These are phyloP conservation scores for Cryphonectria japonica DNA, from an alignment of 2,329 filamentous ascomycete species.

Conservation along the genomic window DNA sequence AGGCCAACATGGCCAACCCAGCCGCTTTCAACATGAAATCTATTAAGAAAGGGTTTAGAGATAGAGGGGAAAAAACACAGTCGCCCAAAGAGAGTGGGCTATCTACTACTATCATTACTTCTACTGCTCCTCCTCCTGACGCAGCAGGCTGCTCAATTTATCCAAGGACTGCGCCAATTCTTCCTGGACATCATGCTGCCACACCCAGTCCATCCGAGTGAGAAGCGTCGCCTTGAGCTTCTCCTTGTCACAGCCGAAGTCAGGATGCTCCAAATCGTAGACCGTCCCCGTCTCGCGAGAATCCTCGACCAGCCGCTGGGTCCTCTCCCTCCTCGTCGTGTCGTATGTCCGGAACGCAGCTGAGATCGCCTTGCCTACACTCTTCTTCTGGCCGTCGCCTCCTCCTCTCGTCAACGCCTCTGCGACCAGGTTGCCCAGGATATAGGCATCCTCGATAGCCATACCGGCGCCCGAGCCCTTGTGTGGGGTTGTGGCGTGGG, in stretches of 20 bases:
- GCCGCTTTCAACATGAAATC: background rate
- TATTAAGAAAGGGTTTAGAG: background rate
- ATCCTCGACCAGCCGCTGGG: slow-evolving; percentile 53
- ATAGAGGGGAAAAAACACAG: background rate
- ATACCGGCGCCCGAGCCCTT: slow-evolving; percentile 33
- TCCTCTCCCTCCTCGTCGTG: slow-evolving; percentile 49
- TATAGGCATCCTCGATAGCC: slow-evolving; percentile 32
- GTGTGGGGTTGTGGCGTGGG: slow-evolving; percentile 34
- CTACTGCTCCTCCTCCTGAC: background rate
- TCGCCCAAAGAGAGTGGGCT: background rate
- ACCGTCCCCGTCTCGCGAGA: slow-evolving; percentile 50
- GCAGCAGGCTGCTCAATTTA: slow-evolving; percentile 7
- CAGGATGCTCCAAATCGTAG: slow-evolving; percentile 42
- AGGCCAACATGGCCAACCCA: background rate
- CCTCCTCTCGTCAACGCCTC: slow-evolving; percentile 16
- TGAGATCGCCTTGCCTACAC: slow-evolving; percentile 47
- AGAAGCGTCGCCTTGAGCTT: slow-evolving; percentile 27
- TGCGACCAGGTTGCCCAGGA: slow-evolving; percentile 31
- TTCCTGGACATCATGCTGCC: slow-evolving; percentile 22
- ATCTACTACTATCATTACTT: background rate
- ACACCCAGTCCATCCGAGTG: slow-evolving; percentile 29
- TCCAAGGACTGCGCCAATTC: slow-evolving; percentile 20
- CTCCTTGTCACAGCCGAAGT: slow-evolving; percentile 22
- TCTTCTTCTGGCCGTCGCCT: slow-evolving; percentile 12
- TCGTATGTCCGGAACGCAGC: slow-evolving; percentile 48